Evolutionary conservation across 192 early-diverging fungal genomes (phyloP).

Genomic region (Pilobolus umbonatus): DNA sequence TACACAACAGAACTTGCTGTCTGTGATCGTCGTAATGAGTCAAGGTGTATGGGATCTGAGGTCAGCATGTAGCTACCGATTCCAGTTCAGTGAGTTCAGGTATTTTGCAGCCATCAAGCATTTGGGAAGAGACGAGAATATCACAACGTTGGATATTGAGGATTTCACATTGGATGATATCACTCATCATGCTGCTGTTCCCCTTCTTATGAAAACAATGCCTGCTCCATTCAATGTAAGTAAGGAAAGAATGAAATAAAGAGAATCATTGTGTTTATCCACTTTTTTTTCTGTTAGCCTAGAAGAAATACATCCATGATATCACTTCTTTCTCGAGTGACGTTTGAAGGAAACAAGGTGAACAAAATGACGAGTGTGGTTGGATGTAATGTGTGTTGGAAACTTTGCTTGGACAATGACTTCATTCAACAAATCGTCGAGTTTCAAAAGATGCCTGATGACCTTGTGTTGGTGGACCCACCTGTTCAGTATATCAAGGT

Average conservation of each 20-base stretch:
- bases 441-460: slow-evolving; percentile 56
- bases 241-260: too few species aligned
- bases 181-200: slow-evolving; percentile 18
- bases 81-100: slow-evolving; percentile 37
- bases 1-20: slow-evolving; percentile 8
- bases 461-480: slow-evolving; percentile 40
- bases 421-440: slow-evolving; percentile 47
- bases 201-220: slow-evolving; percentile 43
- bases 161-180: slow-evolving; percentile 43
- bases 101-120: slow-evolving; percentile 49
- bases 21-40: slow-evolving; percentile 21
- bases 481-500: slow-evolving; percentile 56
- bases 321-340: slow-evolving; percentile 47
- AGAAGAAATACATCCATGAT: slow-evolving; percentile 54
- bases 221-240: slow-evolving; percentile 41
- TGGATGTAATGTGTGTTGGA: slow-evolving; percentile 45
- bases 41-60: slow-evolving; percentile 26
- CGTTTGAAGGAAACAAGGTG: slow-evolving; percentile 46
- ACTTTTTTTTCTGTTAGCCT: slow-evolving; percentile 22
- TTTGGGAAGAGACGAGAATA: slow-evolving; percentile 41
- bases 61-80: slow-evolving; percentile 21
- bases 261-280: background rate
- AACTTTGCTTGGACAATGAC: slow-evolving; percentile 32
- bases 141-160: slow-evolving; percentile 47
- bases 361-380: slow-evolving; percentile 55